Conservation (phyloP, 768 basidiomycete species). For the Boletus subparvulus region DNA sequence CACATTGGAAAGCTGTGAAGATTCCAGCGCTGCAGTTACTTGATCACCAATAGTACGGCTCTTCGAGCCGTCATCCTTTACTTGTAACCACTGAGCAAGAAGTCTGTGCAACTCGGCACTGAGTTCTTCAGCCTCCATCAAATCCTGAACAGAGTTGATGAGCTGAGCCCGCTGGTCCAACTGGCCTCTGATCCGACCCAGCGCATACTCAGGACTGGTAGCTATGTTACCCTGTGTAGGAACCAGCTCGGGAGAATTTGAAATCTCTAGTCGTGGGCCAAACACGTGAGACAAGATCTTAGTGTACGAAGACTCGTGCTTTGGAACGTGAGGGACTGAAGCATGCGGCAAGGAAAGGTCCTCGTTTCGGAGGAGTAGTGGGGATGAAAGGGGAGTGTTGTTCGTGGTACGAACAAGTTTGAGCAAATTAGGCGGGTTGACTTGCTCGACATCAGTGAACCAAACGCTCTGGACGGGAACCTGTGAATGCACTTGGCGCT, state of each 20-base stretch:
- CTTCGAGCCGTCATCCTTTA: conserved; percentile 67
- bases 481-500: conserved; percentile 45
- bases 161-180: conserved; percentile 74
- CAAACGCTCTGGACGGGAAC: conserved; percentile 61
- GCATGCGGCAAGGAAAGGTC: conserved; percentile 26
- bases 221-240: conserved; percentile 68
- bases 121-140: conserved; percentile 54
- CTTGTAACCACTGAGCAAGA: conserved; percentile 77
- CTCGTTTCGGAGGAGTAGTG: conserved; percentile 49
- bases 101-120: conserved; percentile 62
- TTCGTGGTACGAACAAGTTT: conserved; percentile 49
- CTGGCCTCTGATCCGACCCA: conserved; percentile 86
- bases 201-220: conserved; percentile 92
- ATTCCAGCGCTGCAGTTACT: conserved; percentile 52
- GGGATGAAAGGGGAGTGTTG: conserved; percentile 37
- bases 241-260: conserved; percentile 79
- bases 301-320: conserved; percentile 89
- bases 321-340: conserved; percentile 67
- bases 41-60: conserved; percentile 58
- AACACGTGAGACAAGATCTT: conserved; percentile 85
- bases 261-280: conserved; percentile 72
- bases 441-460: conserved; percentile 49
- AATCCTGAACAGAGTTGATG: conserved; percentile 57
- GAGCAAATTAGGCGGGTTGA: conserved; percentile 45
- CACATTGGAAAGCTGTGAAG: conserved; percentile 38